These are phyloP conservation scores for Capronia coronata DNA, from an alignment of 2,329 filamentous ascomycete species.

Conservation along the genomic window DNA sequence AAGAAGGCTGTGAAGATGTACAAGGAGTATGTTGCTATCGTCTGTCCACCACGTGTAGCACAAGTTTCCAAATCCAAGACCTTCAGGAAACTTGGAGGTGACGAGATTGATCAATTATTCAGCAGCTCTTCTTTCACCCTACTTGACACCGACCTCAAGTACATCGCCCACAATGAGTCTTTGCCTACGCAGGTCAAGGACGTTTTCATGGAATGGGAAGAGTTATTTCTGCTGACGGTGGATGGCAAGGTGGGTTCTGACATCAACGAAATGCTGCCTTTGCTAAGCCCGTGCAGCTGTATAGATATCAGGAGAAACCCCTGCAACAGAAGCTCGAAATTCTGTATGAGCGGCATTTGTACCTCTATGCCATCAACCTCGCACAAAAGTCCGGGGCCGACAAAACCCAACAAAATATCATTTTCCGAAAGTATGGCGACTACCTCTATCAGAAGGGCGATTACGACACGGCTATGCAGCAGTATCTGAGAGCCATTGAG, in stretches of 20 bases:
- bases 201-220: conserved; percentile 82
- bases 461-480: conserved; percentile 97
- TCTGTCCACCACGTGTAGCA: conserved; percentile 66
- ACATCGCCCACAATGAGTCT: conserved; percentile 83
- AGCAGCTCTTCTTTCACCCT: conserved; percentile 83
- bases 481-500: conserved; percentile 93
- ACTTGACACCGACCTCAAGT: conserved; percentile 83
- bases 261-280: neutral
- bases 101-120: conserved; percentile 69
- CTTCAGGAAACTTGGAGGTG: conserved; percentile 66
- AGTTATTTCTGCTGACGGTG: conserved; percentile 80
- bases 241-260: conserved; percentile 69
- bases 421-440: conserved; percentile 90
- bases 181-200: conserved; percentile 72
- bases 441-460: conserved; percentile 91
- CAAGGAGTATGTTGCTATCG: conserved; percentile 77
- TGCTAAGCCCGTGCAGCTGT: conserved; percentile 52
- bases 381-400: conserved; percentile 84
- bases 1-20: conserved; percentile 77
- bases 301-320: conserved; percentile 82
- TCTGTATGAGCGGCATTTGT: conserved; percentile 88
- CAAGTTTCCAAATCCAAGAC: conserved; percentile 51
- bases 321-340: conserved; percentile 88
- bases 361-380: conserved; percentile 82
- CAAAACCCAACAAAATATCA: conserved; percentile 73